phyloP scores from a whole-genome alignment of 805 yeast genomes.

The Jamesozyma piceae region DNA sequence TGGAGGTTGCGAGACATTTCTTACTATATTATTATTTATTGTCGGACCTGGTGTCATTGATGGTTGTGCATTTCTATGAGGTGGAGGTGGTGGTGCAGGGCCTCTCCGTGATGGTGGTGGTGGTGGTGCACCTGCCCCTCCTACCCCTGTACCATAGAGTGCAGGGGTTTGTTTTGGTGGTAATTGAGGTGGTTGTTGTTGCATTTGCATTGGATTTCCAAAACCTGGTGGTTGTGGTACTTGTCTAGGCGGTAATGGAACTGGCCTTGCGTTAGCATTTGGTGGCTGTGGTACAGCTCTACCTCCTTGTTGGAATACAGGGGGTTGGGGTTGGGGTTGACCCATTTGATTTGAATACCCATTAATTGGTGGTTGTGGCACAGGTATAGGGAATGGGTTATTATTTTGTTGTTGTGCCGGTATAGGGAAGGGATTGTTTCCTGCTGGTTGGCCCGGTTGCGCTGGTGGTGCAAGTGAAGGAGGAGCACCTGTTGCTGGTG shows the following conservation, averaged over 20 bases:
- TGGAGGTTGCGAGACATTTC: conserved; percentile 22
- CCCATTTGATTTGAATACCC: conserved; percentile 5
- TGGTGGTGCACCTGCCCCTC: conserved; percentile 11
- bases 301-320: not conserved
- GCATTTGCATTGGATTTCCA: conserved; percentile 7
- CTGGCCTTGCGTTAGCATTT: not conserved
- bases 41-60: not conserved
- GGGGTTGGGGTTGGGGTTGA: not conserved
- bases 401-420: conserved; percentile 2
- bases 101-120: conserved; percentile 28
- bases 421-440: conserved; percentile 2
- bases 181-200: conserved; percentile 12
- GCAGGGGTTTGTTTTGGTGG: not conserved
- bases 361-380: conserved; percentile 1
- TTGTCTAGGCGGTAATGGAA: conserved; percentile 13
- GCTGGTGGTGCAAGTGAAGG: conserved; percentile 9
- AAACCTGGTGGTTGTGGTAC: conserved; percentile 14
- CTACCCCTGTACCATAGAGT: not conserved
- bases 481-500: conserved; percentile 7
- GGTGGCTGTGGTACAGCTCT: conserved; percentile 19
- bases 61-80: conserved; percentile 9
- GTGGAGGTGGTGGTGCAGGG: conserved; percentile 27
- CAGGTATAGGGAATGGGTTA: conserved; percentile 8
- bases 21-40: conserved; percentile 4
- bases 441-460: conserved; percentile 6